Evolutionary conservation across 441 rosid genomes (phyloP), one percentile per base, ranked within the genome.

Genomic region (Erodium moschatum): DNA sequence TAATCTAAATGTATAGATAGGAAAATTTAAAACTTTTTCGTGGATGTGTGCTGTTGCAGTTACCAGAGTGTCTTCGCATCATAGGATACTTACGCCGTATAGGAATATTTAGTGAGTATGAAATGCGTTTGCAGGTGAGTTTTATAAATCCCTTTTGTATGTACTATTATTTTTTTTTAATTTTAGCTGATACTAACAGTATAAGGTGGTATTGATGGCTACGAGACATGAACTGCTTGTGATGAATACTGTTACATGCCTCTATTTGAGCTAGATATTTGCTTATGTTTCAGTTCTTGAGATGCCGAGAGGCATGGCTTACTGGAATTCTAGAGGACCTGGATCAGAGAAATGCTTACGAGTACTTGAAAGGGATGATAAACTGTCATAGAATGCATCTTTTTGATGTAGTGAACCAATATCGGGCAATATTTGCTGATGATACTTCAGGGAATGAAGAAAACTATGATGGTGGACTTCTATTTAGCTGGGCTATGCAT

Each of bases 401-500:
- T 66, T 89, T 93, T 73, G 96, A 93, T 81, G 97, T 93, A 67
- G 96, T 93, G 74, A 93, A 89, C 69, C 98, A 93, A 76, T 88
- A 93, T 75, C 84, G 98, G 70, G 97, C 97, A 72, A 91, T 93
- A 72, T 93, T 93, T 74, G 86, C 98, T 60, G 97, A 93, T 72
- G 97, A 93, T 80, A 88, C 97, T 11, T 93, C 96, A 21, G 97
- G 96, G 52, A 89, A 90, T 80, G 97, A 91, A 83, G 96, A 89
- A 82, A 86, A 86, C 75, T 88, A 85, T 66, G 97, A 91, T 73
- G 92, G 98, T 33, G 97, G 95, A 56, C 93, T 93, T 78, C 87
- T 93, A 74, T 90, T 89, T 78, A 87, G 95, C 75, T 93, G 96
- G 97, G 92, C 92, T 67, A 89, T 91, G 98, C 98, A 91, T 86